Conservation (phyloP, 805 yeast genomes). For the Lipomyces yamadae region DNA sequence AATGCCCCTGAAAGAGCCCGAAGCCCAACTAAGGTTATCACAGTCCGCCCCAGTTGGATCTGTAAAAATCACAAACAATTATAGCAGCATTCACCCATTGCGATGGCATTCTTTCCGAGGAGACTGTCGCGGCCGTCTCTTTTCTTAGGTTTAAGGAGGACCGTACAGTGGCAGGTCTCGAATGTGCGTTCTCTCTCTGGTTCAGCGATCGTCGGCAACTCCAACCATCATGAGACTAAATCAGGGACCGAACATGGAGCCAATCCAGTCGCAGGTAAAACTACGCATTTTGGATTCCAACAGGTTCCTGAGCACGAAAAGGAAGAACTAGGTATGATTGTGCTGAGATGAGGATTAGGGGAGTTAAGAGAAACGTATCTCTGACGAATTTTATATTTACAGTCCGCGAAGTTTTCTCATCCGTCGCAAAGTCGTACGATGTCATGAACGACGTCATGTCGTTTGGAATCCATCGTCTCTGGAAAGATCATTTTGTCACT, state of each 20-base stretch:
- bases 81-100: not conserved
- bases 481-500: constrained; percentile 91
- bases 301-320: constrained; percentile 80
- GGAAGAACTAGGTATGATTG: constrained; percentile 68
- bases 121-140: not conserved
- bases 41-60: no score
- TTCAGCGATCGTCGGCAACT: not conserved
- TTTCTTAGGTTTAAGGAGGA: not conserved
- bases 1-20: no score
- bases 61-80: no score
- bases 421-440: constrained; percentile 93
- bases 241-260: not conserved
- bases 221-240: constrained; percentile 2
- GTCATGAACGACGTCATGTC: constrained; percentile 99
- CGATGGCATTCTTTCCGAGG: not conserved
- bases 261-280: constrained; percentile 39
- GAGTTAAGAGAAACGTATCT: no score
- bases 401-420: constrained; percentile 83
- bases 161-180: not conserved
- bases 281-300: constrained; percentile 94
- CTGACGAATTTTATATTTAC: no score
- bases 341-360: constrained; percentile 82
- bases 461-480: constrained; percentile 87
- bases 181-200: not conserved
- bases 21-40: no score